Evolutionary conservation across 2,329 filamentous ascomycete genomes (phyloP).

Genomic region (Aspergillus transmontanensis): DNA sequence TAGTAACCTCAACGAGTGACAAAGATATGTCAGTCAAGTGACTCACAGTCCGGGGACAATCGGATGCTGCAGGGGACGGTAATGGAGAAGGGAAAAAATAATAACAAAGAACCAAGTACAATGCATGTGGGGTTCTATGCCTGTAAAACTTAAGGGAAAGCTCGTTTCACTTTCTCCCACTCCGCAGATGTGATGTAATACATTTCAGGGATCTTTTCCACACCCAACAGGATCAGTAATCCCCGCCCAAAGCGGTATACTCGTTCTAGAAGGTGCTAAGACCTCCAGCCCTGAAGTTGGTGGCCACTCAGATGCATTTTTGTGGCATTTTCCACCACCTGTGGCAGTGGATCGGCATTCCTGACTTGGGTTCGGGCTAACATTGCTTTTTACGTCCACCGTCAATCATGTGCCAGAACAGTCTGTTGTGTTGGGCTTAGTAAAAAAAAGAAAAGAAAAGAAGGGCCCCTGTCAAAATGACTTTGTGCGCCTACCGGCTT

Average conservation of each 20-base stretch:
- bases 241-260: neutral
- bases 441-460: neutral
- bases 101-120: neutral
- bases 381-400: neutral
- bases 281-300: neutral
- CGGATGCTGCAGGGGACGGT: neutral
- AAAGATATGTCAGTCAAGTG: neutral
- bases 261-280: neutral
- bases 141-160: neutral
- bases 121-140: neutral
- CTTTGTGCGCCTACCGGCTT: neutral
- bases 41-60: neutral
- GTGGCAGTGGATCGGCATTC: constrained; percentile 1
- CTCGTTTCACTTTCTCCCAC: neutral
- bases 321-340: neutral
- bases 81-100: neutral
- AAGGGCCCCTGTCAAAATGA: neutral
- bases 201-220: neutral
- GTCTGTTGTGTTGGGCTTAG: neutral
- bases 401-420: constrained; percentile 1
- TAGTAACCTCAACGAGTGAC: neutral
- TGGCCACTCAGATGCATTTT: neutral
- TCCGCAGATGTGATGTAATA: constrained; percentile 1
- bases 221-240: neutral
- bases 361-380: neutral